Base-by-base conservation (phyloP, 176 grass and related monocot genomes). In the Bolboschoenus planiculmis region DNA sequence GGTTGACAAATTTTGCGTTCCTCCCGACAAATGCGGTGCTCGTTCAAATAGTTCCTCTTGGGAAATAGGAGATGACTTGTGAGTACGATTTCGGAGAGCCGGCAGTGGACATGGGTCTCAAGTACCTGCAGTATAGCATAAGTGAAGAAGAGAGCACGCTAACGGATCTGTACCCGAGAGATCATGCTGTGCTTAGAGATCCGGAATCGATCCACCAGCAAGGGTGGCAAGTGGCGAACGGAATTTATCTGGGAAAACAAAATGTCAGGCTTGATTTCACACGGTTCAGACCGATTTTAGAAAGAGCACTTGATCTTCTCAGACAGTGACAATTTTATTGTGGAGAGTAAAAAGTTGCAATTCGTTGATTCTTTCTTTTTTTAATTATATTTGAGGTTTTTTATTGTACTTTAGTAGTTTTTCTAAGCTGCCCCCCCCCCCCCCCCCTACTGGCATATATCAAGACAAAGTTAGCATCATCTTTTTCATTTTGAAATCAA, bases 51-150 rank as follows among this genome's bases (percentile, higher is more conserved):
- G 94, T 97, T 80, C 94, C 94, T 16, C 83, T 93, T 51, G 94
- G 91, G 6, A 30, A 90, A 42, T 86, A 93, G 58, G 94, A 97
- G 51, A 40, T 1, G 13, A 81, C 93, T 11, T 86, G 91, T 67
- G 83, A 85, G 91, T 81, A 86, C 60, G 89, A 97, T 80, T 97
- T 93, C 78, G 87, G 91, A 4, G 87, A 90, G 64, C 94, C 94
- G 29, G 87, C 94, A 13, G 44, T 83, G 6, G 91, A 97, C 84
- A 93, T 97, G 91, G 89, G 88, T 80, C 90, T 93, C 85, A 21
- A 85, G 9, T 97, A 97, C 63, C 26, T 97, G 1, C 89, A 97
- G 84, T 97, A 97, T 86, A 93, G 87, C 84, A 97, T 97, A 66
- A 80, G 79, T 34, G 55, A 81, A 48, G 89, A 88, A 76, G 94